A percentile compares a stretch with the other conserved stretches of the same genome.
Conservation (phyloP, 2,329 filamentous ascomycete genomes). For the Arthrobotrys megalospora region DNA sequence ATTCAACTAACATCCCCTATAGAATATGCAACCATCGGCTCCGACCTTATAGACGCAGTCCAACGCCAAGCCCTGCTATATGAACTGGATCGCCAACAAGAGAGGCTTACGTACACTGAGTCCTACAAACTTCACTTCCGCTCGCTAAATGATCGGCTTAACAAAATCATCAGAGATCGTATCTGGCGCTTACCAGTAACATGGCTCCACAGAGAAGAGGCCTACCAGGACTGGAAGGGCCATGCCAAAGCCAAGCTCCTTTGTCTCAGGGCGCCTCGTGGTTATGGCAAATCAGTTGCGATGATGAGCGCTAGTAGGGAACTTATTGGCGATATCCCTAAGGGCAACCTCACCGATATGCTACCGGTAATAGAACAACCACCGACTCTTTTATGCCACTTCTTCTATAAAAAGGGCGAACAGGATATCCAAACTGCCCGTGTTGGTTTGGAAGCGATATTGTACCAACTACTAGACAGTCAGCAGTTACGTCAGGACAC, state of each 20-base stretch:
- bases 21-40: slow-evolving; percentile 32
- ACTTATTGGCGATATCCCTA: not conserved
- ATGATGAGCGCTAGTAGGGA: slow-evolving; percentile 36
- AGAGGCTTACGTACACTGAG: slow-evolving; percentile 20
- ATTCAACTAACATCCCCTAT: not conserved
- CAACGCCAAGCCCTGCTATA: slow-evolving; percentile 21
- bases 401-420: slow-evolving; percentile 52
- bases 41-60: slow-evolving; percentile 29
- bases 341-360: no score
- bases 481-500: slow-evolving; percentile 15
- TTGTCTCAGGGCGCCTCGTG: slow-evolving; percentile 32
- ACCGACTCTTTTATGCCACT: slow-evolving; percentile 30
- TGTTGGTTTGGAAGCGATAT: slow-evolving; percentile 24
- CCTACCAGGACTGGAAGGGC: slow-evolving; percentile 33
- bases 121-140: slow-evolving; percentile 36
- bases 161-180: slow-evolving; percentile 40
- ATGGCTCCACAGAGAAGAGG: slow-evolving; percentile 42
- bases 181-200: slow-evolving; percentile 4
- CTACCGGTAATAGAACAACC: not conserved
- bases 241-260: slow-evolving; percentile 27
- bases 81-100: slow-evolving; percentile 32
- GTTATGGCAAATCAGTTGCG: slow-evolving; percentile 44
- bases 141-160: slow-evolving; percentile 29
- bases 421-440: slow-evolving; percentile 46
- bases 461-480: slow-evolving; percentile 31